Conservation (phyloP, 176 grass and related monocot genomes). For the Luzula sylvatica region DNA sequence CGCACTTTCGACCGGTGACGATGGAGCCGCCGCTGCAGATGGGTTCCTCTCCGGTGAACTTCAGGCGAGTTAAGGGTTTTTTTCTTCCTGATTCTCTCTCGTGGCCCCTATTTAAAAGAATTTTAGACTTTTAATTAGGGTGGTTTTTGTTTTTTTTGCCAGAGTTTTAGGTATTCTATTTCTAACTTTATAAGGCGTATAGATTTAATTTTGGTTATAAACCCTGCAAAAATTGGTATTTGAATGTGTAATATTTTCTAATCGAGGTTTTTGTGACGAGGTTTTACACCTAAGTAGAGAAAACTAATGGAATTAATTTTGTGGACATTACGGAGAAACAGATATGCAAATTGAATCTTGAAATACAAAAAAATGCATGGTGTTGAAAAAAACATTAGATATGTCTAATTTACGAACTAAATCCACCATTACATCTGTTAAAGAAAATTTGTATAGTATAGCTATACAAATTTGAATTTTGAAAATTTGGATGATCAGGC, state of each 20-base stretch:
- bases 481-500: too few species aligned
- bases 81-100: neutral
- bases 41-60: neutral
- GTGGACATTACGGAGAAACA: neutral
- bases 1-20: slow-evolving; percentile 16
- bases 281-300: neutral
- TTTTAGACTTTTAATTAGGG: too few species aligned
- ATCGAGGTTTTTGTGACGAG: too few species aligned
- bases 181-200: neutral
- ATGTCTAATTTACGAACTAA: neutral
- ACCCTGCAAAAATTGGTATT: neutral
- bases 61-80: slow-evolving; percentile 2
- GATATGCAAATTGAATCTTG: neutral
- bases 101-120: neutral
- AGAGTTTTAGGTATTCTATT: too few species aligned
- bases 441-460: too few species aligned
- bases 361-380: neutral
- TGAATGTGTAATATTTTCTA: neutral
- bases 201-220: slow-evolving; percentile 9
- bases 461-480: too few species aligned
- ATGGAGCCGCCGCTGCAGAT: neutral
- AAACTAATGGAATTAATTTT: neutral
- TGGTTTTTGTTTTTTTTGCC: too few species aligned
- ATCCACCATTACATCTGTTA: too few species aligned
- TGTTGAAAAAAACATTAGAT: neutral